Conservation (phyloP, 2,329 filamentous ascomycete species). For the Penicillium sclerotiorum region DNA sequence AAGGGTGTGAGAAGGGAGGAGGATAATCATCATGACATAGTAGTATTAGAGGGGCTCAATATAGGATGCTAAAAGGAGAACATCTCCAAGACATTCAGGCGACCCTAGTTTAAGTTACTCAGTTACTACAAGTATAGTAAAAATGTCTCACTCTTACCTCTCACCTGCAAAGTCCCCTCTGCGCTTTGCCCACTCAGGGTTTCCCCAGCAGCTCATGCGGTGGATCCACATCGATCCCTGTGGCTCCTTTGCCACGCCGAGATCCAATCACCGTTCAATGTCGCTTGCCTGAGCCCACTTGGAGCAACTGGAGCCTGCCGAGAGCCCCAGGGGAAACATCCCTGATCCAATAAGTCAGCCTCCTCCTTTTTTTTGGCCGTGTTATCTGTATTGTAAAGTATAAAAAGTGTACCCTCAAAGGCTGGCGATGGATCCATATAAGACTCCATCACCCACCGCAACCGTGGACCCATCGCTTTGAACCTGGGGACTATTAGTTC, state of each 20-base stretch:
- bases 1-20: background rate
- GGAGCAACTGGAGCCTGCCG: conserved; percentile 1
- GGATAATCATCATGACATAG: background rate
- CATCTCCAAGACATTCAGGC: background rate
- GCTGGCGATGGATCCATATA: background rate
- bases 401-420: background rate
- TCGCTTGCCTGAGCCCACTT: too few species aligned
- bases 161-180: background rate
- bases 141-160: conserved; percentile 16
- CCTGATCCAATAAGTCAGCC: too few species aligned
- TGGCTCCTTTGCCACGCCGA: conserved; percentile 11
- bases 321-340: background rate
- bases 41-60: background rate
- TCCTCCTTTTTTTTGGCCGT: too few species aligned
- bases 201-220: conserved; percentile 19
- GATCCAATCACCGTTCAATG: conserved; percentile 13
- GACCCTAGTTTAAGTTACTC: too few species aligned
- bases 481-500: conserved; percentile 3
- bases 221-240: conserved; percentile 14
- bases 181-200: conserved; percentile 7
- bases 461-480: conserved; percentile 2
- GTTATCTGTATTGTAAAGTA: background rate
- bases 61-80: too few species aligned
- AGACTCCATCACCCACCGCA: conserved; percentile 6
- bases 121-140: too few species aligned